Evolutionary conservation across 306 rosid genomes (phyloP).

Genomic region (Cucumis sativus): Cucumber_9930_V3 NC_026660.2:28933501-28934000

Average conservation of each 20-base stretch:
- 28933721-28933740: background rate
- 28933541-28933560: slow-evolving; percentile 50
- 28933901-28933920: background rate
- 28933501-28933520: slow-evolving; percentile 70
- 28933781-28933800: background rate
- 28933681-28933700: background rate
- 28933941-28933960: background rate
- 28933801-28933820: background rate
- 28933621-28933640: slow-evolving; percentile 16
- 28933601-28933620: slow-evolving; percentile 13
- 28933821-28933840: background rate
- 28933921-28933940: background rate
- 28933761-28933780: background rate
- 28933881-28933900: background rate
- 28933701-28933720: background rate
- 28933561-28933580: slow-evolving; percentile 29
- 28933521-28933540: slow-evolving; percentile 35
- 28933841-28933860: background rate
- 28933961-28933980: background rate
- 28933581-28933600: slow-evolving; percentile 12
- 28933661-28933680: background rate
- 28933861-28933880: slow-evolving; percentile 4
- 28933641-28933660: background rate
- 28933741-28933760: background rate
- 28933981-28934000: background rate